These are phyloP conservation scores for Cryphonectria japonica DNA, from an alignment of 2,329 filamentous ascomycete species.

Conservation along the genomic window DNA sequence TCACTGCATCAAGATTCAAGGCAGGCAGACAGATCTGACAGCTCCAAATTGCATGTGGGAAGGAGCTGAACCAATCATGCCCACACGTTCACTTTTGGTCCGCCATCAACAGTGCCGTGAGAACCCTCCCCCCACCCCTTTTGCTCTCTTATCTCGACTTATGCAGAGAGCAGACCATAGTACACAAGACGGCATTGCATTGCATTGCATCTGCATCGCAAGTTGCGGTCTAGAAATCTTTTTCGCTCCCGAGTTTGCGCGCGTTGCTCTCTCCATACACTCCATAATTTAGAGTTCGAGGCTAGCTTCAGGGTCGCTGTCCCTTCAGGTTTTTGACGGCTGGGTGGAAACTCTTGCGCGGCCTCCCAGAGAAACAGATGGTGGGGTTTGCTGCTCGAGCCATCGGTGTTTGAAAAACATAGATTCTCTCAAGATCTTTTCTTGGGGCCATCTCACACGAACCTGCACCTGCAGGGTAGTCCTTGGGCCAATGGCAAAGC, in stretches of 20 bases:
- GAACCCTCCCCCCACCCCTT: neutral
- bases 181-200: neutral
- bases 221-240: neutral
- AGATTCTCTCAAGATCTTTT: neutral
- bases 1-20: constrained; percentile 6
- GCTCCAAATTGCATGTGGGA: neutral
- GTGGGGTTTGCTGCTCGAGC: neutral
- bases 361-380: neutral
- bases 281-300: neutral
- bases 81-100: neutral
- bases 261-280: neutral
- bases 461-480: neutral
- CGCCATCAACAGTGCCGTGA: neutral
- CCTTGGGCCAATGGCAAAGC: neutral
- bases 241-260: neutral
- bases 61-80: neutral
- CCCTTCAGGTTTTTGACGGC: neutral
- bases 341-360: neutral
- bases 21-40: constrained; percentile 1
- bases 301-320: neutral
- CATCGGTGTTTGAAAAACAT: neutral
- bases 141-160: neutral
- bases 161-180: neutral
- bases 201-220: neutral
- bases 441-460: neutral